Evolutionary conservation across 306 rosid species (phyloP).

Genomic region (Pueraria montana): DNA sequence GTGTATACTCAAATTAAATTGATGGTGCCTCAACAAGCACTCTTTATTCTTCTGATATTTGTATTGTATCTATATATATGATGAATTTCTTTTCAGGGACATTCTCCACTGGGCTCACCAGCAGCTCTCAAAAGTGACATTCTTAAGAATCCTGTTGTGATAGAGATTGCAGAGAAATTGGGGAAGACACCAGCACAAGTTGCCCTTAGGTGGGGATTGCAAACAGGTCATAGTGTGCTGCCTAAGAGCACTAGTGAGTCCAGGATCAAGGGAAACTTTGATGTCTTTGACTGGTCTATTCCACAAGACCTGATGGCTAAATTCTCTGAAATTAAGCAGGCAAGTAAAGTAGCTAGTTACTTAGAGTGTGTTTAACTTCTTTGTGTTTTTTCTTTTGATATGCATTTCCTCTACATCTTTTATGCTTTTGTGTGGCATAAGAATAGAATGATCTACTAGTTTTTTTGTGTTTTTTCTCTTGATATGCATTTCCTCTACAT

Average conservation of each 20-base stretch:
- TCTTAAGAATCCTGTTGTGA: conserved; percentile 58
- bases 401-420: not conserved
- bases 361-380: not conserved
- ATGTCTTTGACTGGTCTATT: conserved; percentile 71
- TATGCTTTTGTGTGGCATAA: not conserved
- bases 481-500: not conserved
- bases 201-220: conserved; percentile 81
- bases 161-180: conserved; percentile 60
- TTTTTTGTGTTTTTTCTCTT: not conserved
- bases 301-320: conserved; percentile 56
- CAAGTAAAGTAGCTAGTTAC: conserved; percentile 48
- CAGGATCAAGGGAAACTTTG: conserved; percentile 65
- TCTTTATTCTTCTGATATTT: not conserved
- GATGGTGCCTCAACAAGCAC: not conserved
- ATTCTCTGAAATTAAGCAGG: conserved; percentile 69
- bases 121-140: conserved; percentile 55
- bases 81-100: conserved; percentile 54
- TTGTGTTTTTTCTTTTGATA: not conserved
- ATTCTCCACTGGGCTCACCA: conserved; percentile 75
- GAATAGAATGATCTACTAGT: not conserved
- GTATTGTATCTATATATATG: not conserved
- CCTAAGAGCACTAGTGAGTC: conserved; percentile 73
- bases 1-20: not conserved
- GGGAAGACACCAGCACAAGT: conserved; percentile 81
- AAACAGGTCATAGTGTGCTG: conserved; percentile 77